Percentiles rank a stretch among this genome's conserved stretches.
phyloP scores from a whole-genome alignment of 495 filamentous ascomycete species.

The Letharia lupina region DNA sequence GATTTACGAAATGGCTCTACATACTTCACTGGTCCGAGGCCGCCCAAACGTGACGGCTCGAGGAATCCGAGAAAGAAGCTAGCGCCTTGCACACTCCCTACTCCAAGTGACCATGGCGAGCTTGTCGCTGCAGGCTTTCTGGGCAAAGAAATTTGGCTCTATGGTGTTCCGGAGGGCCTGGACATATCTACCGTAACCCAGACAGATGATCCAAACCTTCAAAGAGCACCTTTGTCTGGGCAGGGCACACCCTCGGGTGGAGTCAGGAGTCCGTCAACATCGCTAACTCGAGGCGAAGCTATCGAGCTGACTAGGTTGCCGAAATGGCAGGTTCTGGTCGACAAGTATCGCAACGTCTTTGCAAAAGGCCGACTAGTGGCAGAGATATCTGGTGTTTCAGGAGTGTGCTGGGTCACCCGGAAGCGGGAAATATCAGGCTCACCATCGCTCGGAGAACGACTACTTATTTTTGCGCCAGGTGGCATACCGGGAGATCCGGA shows the following conservation, averaged over 20 bases:
- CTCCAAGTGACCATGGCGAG: slow-evolving; percentile 58
- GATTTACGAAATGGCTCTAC: slow-evolving; percentile 67
- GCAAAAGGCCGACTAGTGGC: slow-evolving; percentile 50
- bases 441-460: slow-evolving; percentile 45
- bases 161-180: slow-evolving; percentile 67
- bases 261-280: slow-evolving; percentile 20
- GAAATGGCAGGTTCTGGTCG: slow-evolving; percentile 62
- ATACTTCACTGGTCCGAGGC: slow-evolving; percentile 67
- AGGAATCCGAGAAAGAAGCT: slow-evolving; percentile 33
- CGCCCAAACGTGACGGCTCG: slow-evolving; percentile 17
- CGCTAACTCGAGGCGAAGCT: slow-evolving; percentile 23
- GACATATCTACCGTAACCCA: slow-evolving; percentile 40
- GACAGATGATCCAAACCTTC: slow-evolving; percentile 19
- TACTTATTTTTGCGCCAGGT: slow-evolving; percentile 69
- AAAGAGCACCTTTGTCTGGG: slow-evolving; percentile 14
- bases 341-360: slow-evolving; percentile 56
- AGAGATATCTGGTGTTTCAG: slow-evolving; percentile 48
- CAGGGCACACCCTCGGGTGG: slow-evolving; percentile 18
- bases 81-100: slow-evolving; percentile 59
- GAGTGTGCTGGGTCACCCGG: slow-evolving; percentile 54
- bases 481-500: slow-evolving; percentile 49
- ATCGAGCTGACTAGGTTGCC: slow-evolving; percentile 36
- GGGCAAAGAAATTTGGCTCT: slow-evolving; percentile 66
- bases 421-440: slow-evolving; percentile 29
- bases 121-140: slow-evolving; percentile 70